phyloP scores from a whole-genome alignment of 2,329 filamentous ascomycete species.

The Cytospora schulzeri region DNA sequence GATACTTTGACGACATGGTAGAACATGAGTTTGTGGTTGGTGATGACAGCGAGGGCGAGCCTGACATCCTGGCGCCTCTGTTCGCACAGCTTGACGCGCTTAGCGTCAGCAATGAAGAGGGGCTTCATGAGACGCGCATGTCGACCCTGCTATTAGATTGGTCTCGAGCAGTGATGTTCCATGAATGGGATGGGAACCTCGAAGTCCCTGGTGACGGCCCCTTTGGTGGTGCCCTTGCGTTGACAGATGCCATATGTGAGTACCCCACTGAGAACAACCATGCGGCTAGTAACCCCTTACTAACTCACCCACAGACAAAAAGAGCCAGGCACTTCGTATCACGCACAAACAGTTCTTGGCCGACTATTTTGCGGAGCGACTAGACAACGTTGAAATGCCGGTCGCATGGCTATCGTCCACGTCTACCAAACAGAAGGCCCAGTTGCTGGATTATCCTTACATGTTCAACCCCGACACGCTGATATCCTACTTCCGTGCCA shows the following conservation, averaged over 20 bases:
- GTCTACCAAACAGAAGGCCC: constrained; percentile 64
- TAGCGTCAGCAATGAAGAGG: constrained; percentile 51
- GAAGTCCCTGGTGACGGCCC: constrained; percentile 69
- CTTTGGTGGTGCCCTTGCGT: constrained; percentile 75
- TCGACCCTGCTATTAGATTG: constrained; percentile 67
- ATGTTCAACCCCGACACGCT: constrained; percentile 74
- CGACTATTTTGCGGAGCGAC: constrained; percentile 72
- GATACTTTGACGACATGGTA: constrained; percentile 51
- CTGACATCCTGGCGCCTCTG: constrained; percentile 51
- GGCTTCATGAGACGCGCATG: constrained; percentile 58
- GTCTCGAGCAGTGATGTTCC: constrained; percentile 73
- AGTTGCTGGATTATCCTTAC: constrained; percentile 79
- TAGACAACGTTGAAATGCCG: constrained; percentile 76
- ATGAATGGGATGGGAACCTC: constrained; percentile 78
- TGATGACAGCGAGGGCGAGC: constrained; percentile 36
- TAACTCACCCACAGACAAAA: constrained; percentile 49
- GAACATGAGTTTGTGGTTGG: constrained; percentile 40
- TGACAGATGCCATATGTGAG: constrained; percentile 74
- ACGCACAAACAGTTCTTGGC: constrained; percentile 71
- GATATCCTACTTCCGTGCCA: constrained; percentile 81
- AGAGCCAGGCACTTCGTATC: constrained; percentile 65
- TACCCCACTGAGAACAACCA: constrained; percentile 28
- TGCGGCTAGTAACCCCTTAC: not conserved
- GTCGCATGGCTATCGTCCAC: constrained; percentile 68
- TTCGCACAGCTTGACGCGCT: constrained; percentile 58